Base-by-base conservation (phyloP, 2,329 filamentous ascomycete species). In the Trichoderma citrinoviride region DNA sequence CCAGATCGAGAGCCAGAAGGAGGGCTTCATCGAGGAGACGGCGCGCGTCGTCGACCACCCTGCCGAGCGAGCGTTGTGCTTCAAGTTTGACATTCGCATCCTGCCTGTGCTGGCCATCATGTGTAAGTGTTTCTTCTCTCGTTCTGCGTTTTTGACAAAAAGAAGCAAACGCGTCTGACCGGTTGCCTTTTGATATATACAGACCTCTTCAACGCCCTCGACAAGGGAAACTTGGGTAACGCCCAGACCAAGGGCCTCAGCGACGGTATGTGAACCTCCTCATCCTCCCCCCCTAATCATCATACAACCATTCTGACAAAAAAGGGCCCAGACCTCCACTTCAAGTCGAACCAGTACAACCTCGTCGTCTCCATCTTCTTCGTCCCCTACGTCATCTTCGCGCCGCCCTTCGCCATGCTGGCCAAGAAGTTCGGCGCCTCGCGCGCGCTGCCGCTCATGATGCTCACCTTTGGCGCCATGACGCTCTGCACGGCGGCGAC, bases 351-450 rank as follows among this genome's bases (percentile, higher is more conserved):
- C 70, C 83, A 91, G 74, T 91, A 92, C 79, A 92, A 91, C 75
- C 83, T 87, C 52, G 81, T 91, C 53, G 76, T 93, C 46, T 85
- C 82, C 68, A 87, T 93, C 68, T 93, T 93, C 80, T 93, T 90
- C 75, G 81, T 92, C 6, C 90, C 90, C 0, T 92, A 89, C 73
- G 90, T 92, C 60, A 72, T 92, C 46, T 88, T 87, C 60, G 89
- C 89, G 0, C 89, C 88, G 0, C 74, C 77, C 8, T 68, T 79
- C 1, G 77, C 77, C 50, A 87, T 92, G 75, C 74, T 90, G 12
- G 89, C 88, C 67, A 93, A 92, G 78, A 88, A 85, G 68, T 90
- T 83, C 71, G 89, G 89, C 0, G 86, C 90, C 0, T 83, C 85
- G 57, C 79, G 83, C 41, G 87, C 90, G 5, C 77, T 93, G n/a